Percentiles rank a stretch among this genome's conserved stretches.
These are phyloP conservation scores for Glycyrrhiza uralensis DNA, from an alignment of 306 rosid species.

Conservation along the genomic window DNA sequence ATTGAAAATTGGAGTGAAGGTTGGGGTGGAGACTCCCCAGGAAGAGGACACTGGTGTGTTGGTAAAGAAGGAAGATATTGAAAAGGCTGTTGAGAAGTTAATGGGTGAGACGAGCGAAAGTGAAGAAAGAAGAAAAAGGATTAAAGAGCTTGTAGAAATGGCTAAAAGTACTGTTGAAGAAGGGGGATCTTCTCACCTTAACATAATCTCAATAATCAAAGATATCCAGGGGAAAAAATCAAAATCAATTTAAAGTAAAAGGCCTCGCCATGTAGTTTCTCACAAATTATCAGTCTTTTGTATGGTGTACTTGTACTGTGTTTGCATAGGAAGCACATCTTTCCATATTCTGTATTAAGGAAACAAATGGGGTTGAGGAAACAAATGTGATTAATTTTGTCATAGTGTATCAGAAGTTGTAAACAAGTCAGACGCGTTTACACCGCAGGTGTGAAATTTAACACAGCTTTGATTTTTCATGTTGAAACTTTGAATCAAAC, in stretches of 20 bases:
- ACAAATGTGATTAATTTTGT: too few relatives aligned
- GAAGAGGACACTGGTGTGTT: slow-evolving; percentile 28
- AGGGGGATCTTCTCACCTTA: slow-evolving; percentile 59
- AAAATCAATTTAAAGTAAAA: background rate
- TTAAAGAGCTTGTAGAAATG: slow-evolving; percentile 24
- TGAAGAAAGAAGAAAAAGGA: slow-evolving; percentile 37
- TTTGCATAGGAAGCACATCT: too few relatives aligned
- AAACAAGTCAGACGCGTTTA: too few relatives aligned
- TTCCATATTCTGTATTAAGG: too few relatives aligned
- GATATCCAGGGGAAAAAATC: too few relatives aligned
- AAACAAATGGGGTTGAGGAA: too few relatives aligned
- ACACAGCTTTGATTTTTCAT: too few relatives aligned
- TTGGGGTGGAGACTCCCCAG: slow-evolving; percentile 35
- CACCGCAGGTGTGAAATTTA: too few relatives aligned
- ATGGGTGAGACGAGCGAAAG: slow-evolving; percentile 35
- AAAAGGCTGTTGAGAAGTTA: slow-evolving; percentile 32
- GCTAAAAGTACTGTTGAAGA: slow-evolving; percentile 44
- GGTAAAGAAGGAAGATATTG: slow-evolving; percentile 40
- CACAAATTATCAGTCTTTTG: background rate
- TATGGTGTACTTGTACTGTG: background rate
- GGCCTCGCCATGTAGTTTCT: background rate
- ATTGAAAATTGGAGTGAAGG: slow-evolving; percentile 25
- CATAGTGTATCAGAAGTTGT: too few relatives aligned
- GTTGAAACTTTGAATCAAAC: too few relatives aligned
- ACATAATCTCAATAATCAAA: slow-evolving; percentile 33